phyloP scores from a whole-genome alignment of 2,329 filamentous ascomycete genomes.

The Graphiopsis chlorocephala region DNA sequence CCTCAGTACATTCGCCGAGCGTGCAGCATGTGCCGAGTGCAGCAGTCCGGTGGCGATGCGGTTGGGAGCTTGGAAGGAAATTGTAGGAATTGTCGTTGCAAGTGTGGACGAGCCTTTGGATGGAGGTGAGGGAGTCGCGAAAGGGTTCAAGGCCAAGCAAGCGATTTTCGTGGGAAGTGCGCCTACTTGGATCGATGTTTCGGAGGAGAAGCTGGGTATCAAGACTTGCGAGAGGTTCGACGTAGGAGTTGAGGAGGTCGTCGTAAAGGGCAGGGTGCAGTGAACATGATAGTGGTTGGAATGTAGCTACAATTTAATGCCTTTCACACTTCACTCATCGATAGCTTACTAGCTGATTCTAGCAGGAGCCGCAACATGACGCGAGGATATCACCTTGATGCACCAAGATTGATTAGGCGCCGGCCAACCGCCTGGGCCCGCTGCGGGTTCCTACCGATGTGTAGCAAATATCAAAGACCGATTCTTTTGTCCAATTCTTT shows the following conservation, averaged over 20 bases:
- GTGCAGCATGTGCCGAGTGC: conserved; percentile 24
- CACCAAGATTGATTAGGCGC: background rate
- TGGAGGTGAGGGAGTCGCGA: background rate
- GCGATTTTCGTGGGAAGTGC: background rate
- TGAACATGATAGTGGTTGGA: too few species aligned
- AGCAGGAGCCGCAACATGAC: background rate
- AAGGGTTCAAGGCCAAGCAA: background rate
- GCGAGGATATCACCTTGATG: background rate
- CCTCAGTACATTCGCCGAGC: conserved; percentile 20
- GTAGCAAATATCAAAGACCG: background rate
- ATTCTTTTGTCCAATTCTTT: too few species aligned
- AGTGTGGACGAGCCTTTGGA: background rate
- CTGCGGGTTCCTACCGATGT: background rate
- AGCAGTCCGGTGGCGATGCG: conserved; percentile 24
- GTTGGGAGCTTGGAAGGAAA: conserved; percentile 13
- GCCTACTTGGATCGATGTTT: background rate
- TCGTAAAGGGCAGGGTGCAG: background rate
- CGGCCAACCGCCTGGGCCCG: background rate
- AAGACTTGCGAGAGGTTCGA: background rate
- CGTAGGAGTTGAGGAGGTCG: background rate
- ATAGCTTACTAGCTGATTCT: background rate
- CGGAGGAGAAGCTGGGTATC: background rate
- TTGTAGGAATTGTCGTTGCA: background rate
- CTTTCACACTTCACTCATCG: background rate
- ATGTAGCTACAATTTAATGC: too few species aligned